A percentile compares a stretch with the other conserved stretches of the same genome.
phyloP scores from a whole-genome alignment of 2,329 filamentous ascomycete genomes.

The Amylocarpus encephaloides region DNA sequence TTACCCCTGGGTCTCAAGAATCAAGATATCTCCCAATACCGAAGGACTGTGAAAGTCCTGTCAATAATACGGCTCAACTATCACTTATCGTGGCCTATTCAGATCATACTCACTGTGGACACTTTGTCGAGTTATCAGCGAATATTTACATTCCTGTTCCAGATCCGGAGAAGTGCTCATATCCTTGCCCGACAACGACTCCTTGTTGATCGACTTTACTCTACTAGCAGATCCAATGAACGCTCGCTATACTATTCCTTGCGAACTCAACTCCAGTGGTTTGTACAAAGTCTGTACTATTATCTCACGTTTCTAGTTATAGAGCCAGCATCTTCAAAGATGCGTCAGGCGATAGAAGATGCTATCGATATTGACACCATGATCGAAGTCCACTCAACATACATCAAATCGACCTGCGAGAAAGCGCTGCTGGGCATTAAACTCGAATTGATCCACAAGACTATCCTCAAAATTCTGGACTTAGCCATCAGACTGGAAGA shows the following conservation, averaged over 20 bases:
- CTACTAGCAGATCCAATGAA: slow-evolving; percentile 35
- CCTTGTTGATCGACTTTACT: slow-evolving; percentile 36
- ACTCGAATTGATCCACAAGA: slow-evolving; percentile 63
- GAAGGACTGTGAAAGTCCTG: slow-evolving; percentile 56
- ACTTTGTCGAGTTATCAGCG: slow-evolving; percentile 62
- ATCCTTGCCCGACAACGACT: slow-evolving; percentile 53
- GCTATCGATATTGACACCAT: slow-evolving; percentile 76
- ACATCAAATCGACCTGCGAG: slow-evolving; percentile 55
- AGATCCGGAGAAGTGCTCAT: slow-evolving; percentile 65
- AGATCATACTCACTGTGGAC: slow-evolving; percentile 65
- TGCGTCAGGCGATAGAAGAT: slow-evolving; percentile 50
- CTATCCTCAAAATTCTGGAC: slow-evolving; percentile 70
- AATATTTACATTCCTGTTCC: slow-evolving; percentile 70
- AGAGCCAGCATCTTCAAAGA: slow-evolving; percentile 47
- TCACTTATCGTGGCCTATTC: slow-evolving; percentile 57
- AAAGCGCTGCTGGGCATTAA: slow-evolving; percentile 65
- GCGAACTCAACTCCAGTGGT: slow-evolving; percentile 69
- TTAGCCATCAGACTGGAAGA: slow-evolving; percentile 65
- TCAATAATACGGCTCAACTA: slow-evolving; percentile 61
- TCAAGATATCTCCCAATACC: slow-evolving; percentile 40
- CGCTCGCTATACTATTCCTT: slow-evolving; percentile 51
- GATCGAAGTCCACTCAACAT: slow-evolving; percentile 61
- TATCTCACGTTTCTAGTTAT: slow-evolving; percentile 73
- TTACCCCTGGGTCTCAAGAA: slow-evolving; percentile 35
- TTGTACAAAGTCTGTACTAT: slow-evolving; percentile 65